Percentiles rank a stretch among this genome's conserved stretches.
Evolutionary conservation across 345 rosid species (phyloP).

Genomic region (Eucalyptus sp.): DNA sequence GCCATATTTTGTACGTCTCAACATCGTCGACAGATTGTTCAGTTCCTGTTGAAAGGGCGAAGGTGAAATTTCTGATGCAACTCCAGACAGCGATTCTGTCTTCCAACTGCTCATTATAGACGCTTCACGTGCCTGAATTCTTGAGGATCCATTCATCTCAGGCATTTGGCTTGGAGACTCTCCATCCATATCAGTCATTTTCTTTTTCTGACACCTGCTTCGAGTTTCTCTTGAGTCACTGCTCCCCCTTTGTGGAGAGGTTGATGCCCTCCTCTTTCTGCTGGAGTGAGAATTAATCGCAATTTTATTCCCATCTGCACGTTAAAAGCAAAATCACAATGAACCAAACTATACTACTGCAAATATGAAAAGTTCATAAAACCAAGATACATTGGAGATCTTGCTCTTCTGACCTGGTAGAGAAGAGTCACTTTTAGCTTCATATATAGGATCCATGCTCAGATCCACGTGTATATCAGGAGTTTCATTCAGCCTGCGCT

Average conservation of each 20-base stretch:
- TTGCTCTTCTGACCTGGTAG: conserved; percentile 21
- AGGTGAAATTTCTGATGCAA: conserved; percentile 11
- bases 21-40: conserved; percentile 24
- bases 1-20: conserved; percentile 61
- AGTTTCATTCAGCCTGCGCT: conserved; percentile 50
- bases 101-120: neutral
- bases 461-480: conserved; percentile 63
- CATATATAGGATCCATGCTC: conserved; percentile 33
- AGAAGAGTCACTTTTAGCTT: conserved; percentile 30
- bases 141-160: conserved; percentile 2
- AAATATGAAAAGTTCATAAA: neutral
- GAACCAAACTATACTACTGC: neutral
- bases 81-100: conserved; percentile 8
- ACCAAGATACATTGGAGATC: neutral
- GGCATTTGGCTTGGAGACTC: conserved; percentile 6
- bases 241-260: conserved; percentile 11
- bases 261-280: conserved; percentile 13
- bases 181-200: conserved; percentile 12
- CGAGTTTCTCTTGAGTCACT: conserved; percentile 17
- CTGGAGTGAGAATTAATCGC: conserved; percentile 9
- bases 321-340: neutral
- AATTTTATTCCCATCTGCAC: conserved; percentile 24
- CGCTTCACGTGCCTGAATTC: conserved; percentile 1
- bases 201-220: conserved; percentile 14
- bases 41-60: conserved; percentile 18